These are phyloP conservation scores for Erysiphe pulchra DNA, from an alignment of 2,329 filamentous ascomycete genomes.

Conservation along the genomic window DNA sequence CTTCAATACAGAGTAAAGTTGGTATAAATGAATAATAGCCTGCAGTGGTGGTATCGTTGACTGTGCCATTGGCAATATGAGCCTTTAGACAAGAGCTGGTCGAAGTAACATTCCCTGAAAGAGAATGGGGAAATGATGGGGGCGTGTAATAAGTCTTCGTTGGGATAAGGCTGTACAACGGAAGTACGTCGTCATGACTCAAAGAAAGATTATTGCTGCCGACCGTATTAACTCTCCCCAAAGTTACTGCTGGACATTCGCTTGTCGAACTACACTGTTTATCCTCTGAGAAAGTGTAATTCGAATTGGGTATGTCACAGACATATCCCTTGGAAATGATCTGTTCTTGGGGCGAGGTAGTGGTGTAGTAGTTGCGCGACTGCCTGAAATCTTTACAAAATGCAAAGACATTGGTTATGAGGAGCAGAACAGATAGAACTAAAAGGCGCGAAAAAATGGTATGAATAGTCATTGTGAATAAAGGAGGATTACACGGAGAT, in stretches of 20 bases:
- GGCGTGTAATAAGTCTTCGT: slow-evolving; percentile 1
- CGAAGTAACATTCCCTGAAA: slow-evolving; percentile 1
- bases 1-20: slow-evolving; percentile 1
- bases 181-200: neutral
- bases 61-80: neutral
- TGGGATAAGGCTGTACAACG: slow-evolving; percentile 1
- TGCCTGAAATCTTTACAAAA: slow-evolving; percentile 1
- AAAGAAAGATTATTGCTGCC: slow-evolving; percentile 3
- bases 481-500: no score
- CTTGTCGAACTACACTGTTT: slow-evolving; percentile 1
- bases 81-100: neutral
- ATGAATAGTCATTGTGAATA: no score
- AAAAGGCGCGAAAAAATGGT: no score
- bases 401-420: neutral
- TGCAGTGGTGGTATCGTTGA: neutral
- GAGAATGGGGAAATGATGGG: slow-evolving; percentile 1
- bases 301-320: slow-evolving; percentile 1
- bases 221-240: slow-evolving; percentile 1
- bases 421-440: neutral
- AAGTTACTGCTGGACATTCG: slow-evolving; percentile 1
- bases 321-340: slow-evolving; percentile 1
- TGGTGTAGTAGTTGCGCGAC: slow-evolving; percentile 1
- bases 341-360: neutral
- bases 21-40: slow-evolving; percentile 2
- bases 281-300: neutral